Evolutionary conservation across 352 stramenopile genomes (phyloP), one percentile per base, ranked within the genome.

Genomic region (Phytophthora foliorum): DNA sequence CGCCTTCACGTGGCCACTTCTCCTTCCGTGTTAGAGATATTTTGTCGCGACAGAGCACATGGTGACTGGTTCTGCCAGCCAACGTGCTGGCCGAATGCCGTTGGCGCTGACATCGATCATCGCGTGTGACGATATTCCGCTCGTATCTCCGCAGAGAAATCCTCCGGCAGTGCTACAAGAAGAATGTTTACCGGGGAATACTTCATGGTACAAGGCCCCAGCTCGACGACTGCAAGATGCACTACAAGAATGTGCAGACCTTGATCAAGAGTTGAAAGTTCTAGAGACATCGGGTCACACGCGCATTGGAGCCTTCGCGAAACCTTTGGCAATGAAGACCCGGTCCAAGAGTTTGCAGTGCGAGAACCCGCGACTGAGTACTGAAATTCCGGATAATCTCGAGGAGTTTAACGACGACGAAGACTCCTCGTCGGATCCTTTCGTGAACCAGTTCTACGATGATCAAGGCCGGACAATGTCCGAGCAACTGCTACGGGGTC

Each of bases 401-500:
- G 36, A 34, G 4, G 62, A 74, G 1, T 2, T 57, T 5, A 31
- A 64, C 4, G 80, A 81, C 0, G 44, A 66, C 7, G 77, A 87
- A 4, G 64, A 82, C 17, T 68, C 75, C 11, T 80, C 83, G 22
- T 48, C 58, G 4, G 83, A 92, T 62, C 80, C 80, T 31, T 88
- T 90, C 44, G 81, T 80, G 25, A 80, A 82, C 17, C 72, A 87
- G 22, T 87, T 92, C 56, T 92, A 82, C 60, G 83, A 91, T 29
- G 75, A 86, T 0, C 54, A 82, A 21, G 85, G 85, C 0, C 67
- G 66, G 0, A 88, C 82, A 17, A 60, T 90, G 34, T 88, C 80
- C 13, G 85, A 93, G 48, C 83, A 87, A 53, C 63, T 93, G 8
- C 63, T 93, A 49, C 76, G 83, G 0, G 59, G 56, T 3, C 67